Base-by-base conservation (phyloP, 2,329 filamentous ascomycete species). In the Aspergillus sp. region DNA sequence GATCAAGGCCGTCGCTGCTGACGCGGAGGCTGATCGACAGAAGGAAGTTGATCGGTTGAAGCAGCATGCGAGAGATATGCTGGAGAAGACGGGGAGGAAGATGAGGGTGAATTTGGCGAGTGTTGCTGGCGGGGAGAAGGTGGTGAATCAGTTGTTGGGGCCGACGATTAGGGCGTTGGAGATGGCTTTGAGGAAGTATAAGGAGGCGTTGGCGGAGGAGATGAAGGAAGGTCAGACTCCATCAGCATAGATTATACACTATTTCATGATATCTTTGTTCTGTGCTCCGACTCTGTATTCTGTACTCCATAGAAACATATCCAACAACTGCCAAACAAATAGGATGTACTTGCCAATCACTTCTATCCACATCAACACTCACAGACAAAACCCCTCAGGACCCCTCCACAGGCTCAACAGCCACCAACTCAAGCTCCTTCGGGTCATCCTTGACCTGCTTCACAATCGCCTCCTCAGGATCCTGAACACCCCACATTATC, bases 1-100 rank as follows among this genome's bases (percentile, higher is more conserved):
- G 22, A 91, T 97, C 65, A 80, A 86, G 49, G 83, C 85, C 13
- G 87, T 96, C 1, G 87, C 86, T 0, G 78, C 82, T 12, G 84
- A 88, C 58, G 93, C 93, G 0, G 90, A 96, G 61, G 74, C 74
- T 47, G 86, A 88, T 52, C 79, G 88, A 25, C 75, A 83, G 45
- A 75, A 78, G n/a, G 75, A 82, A 46, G 80, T 94, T 13, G 79
- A 82, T 38, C 77, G 74, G 45, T 73, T 83, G 51, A 88, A 85
- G 68, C 77, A 80, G 54, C 83, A 90, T 58, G 85, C 88, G 13
- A 78, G 84, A 45, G 81, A 85, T 48, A 75, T 86, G 49, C 85
- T 83, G 57, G 77, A 86, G 59, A 78, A 78, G 52, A 93, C 89
- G 0, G 83, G 85, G 5, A 87, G 85, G 69, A 88, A 85, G 68